phyloP scores from a whole-genome alignment of 495 filamentous ascomycete genomes.

The Apodospora peruviana region DNA sequence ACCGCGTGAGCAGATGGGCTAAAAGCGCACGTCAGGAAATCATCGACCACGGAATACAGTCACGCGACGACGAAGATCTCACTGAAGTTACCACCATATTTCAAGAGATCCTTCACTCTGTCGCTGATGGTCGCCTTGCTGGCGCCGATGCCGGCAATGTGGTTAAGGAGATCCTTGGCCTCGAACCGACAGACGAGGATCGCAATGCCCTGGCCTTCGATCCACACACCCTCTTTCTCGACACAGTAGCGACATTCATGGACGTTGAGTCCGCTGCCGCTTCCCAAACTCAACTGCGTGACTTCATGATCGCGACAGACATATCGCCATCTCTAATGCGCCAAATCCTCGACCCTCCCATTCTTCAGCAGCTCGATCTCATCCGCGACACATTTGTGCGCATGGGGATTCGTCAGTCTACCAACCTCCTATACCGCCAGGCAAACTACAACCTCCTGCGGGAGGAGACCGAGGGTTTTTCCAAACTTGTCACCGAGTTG shows the following conservation, averaged over 20 bases:
- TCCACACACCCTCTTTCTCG: constrained; percentile 68
- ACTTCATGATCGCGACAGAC: constrained; percentile 62
- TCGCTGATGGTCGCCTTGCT: constrained; percentile 60
- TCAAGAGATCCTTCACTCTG: constrained; percentile 76
- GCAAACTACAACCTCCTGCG: constrained; percentile 93
- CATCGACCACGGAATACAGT: constrained; percentile 46
- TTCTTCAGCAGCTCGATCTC: constrained; percentile 69
- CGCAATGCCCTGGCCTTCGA: constrained; percentile 44
- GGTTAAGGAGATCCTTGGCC: constrained; percentile 68
- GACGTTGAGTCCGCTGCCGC: constrained; percentile 63
- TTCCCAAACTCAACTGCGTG: constrained; percentile 36
- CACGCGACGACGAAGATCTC: constrained; percentile 58
- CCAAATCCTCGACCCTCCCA: constrained; percentile 69
- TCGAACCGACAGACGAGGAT: constrained; percentile 41
- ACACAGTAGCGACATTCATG: constrained; percentile 69
- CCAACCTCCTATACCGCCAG: constrained; percentile 87
- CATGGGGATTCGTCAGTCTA: constrained; percentile 80
- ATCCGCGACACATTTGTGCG: constrained; percentile 80
- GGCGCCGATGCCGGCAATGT: constrained; percentile 63
- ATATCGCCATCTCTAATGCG: constrained; percentile 71
- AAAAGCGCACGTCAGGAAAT: constrained; percentile 47
- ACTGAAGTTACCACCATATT: constrained; percentile 64
- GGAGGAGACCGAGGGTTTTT: constrained; percentile 93
- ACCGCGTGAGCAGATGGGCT: constrained; percentile 39
- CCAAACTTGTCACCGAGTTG: constrained; percentile 57